A percentile compares a stretch with the other conserved stretches of the same genome.
phyloP scores from a whole-genome alignment of 108 stramenopile genomes.

The Cyclostephanos invisitatus region DNA sequence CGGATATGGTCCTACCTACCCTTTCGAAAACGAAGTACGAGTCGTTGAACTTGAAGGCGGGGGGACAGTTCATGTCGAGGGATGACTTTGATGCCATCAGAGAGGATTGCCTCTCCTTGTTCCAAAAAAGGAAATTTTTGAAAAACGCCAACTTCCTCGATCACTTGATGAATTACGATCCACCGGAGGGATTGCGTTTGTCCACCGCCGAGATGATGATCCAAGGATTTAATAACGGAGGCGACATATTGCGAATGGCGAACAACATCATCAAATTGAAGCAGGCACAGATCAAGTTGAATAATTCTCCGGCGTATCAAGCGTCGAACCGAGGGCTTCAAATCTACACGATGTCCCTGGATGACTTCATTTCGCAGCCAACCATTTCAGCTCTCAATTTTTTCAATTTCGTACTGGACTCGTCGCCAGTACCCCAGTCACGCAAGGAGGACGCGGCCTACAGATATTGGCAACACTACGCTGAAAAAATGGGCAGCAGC shows the following conservation, averaged over 20 bases:
- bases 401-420: constrained; percentile 19
- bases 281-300: constrained; percentile 16
- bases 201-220: constrained; percentile 24
- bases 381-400: constrained; percentile 10
- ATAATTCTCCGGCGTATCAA: constrained; percentile 1
- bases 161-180: constrained; percentile 21
- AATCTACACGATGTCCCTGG: constrained; percentile 23
- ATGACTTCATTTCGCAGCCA: constrained; percentile 28
- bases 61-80: neutral
- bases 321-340: constrained; percentile 12
- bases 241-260: constrained; percentile 30
- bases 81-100: constrained; percentile 21
- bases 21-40: constrained; percentile 8
- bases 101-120: constrained; percentile 17
- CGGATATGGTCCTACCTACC: constrained; percentile 19
- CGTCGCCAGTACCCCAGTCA: neutral
- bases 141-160: constrained; percentile 15
- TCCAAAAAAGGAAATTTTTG: constrained; percentile 8
- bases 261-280: constrained; percentile 34
- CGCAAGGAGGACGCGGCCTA: constrained; percentile 7
- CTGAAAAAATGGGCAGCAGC: neutral
- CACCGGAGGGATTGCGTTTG: constrained; percentile 24
- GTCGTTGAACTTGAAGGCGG: constrained; percentile 1
- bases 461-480: constrained; percentile 15
- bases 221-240: constrained; percentile 29